Evolutionary conservation across 805 yeast species (phyloP), one percentile per base, ranked within the genome.

Genomic region (Lachancea cidri): DNA sequence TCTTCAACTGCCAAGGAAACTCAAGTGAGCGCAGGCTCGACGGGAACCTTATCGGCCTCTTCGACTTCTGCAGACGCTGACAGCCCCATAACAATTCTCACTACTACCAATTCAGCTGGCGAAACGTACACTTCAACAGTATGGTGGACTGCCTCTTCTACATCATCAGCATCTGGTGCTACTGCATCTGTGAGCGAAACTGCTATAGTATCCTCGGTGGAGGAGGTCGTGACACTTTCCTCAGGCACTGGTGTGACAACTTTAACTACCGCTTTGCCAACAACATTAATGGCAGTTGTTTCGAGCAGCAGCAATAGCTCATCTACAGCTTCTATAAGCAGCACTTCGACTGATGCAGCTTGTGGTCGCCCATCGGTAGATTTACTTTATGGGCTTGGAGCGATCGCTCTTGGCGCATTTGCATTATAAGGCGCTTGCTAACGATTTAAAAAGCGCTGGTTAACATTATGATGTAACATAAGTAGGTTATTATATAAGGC

Each of bases 121-220:
- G 48, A 41, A 14, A 7, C 48, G 2, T 54, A 52, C 37, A 49
- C 56, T 5, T 55, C 61, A 8, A 56, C 55, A 2, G 39, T 57
- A n/a, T 59, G 63, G 63, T 59, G 62, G 64, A 45, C 52, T 13
- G 58, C 62, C 18, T n/a, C n/a, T n/a, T n/a, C n/a, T n/a, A n/a
- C n/a, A n/a, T n/a, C n/a, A n/a, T n/a, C n/a, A n/a, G n/a, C 58
- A 11, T 39, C 57, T 15, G 43, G 41, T 2, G 18, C 39, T 18
- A 18, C 35, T 16, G 39, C 22, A 18, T 19, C 35, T 18, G 20
- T 40, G 11, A 35, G 37, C 25, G 29, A 31, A 7, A 29, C 41
- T 7, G n/a, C n/a, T 14, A 31, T 18, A 40, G 32, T 29, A 11
- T 29, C 38, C 17, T 31, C 44, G 2, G 36, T 29, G 17, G 24